Evolutionary conservation across 495 filamentous ascomycete genomes (phyloP).

Genomic region (Penicillium ucsense): DNA sequence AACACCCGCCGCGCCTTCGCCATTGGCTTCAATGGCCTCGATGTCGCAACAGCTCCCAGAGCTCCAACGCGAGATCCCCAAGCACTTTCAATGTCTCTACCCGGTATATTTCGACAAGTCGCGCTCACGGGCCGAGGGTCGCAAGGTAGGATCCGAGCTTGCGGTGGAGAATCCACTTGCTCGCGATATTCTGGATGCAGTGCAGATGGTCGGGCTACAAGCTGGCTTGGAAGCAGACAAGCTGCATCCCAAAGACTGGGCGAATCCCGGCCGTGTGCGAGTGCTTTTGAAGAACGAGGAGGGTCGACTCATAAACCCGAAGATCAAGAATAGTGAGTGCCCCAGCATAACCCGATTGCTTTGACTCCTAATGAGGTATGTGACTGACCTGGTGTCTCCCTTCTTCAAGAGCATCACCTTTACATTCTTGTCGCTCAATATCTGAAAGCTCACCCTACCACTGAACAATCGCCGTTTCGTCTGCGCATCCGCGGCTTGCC

Average conservation of each 20-base stretch:
- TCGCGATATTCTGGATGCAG: constrained; percentile 79
- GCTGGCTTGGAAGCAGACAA: constrained; percentile 85
- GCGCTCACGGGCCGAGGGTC: constrained; percentile 65
- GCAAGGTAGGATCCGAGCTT: constrained; percentile 58
- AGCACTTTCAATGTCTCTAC: constrained; percentile 80
- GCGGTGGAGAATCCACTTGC: constrained; percentile 84
- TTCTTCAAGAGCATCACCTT: constrained; percentile 63
- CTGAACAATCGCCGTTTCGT: constrained; percentile 53
- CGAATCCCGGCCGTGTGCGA: constrained; percentile 84
- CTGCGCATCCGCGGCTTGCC: constrained; percentile 60
- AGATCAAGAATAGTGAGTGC: constrained; percentile 67
- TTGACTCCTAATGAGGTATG: not conserved
- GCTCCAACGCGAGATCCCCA: constrained; percentile 48
- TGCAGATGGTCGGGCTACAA: constrained; percentile 58
- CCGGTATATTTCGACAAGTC: constrained; percentile 84
- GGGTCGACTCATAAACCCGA: constrained; percentile 35
- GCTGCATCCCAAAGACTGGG: constrained; percentile 93
- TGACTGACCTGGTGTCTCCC: not conserved
- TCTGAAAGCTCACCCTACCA: constrained; percentile 66
- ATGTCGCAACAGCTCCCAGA: constrained; percentile 31
- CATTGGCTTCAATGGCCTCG: constrained; percentile 9
- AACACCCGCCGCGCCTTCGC: not conserved
- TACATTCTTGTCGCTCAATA: constrained; percentile 67
- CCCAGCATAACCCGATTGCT: not conserved
- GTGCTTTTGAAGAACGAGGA: constrained; percentile 57